A percentile compares a stretch with the other conserved stretches of the same genome.
These are phyloP conservation scores for Sugiyamaella chiloensis DNA, from an alignment of 805 yeast genomes.

Conservation along the genomic window DNA sequence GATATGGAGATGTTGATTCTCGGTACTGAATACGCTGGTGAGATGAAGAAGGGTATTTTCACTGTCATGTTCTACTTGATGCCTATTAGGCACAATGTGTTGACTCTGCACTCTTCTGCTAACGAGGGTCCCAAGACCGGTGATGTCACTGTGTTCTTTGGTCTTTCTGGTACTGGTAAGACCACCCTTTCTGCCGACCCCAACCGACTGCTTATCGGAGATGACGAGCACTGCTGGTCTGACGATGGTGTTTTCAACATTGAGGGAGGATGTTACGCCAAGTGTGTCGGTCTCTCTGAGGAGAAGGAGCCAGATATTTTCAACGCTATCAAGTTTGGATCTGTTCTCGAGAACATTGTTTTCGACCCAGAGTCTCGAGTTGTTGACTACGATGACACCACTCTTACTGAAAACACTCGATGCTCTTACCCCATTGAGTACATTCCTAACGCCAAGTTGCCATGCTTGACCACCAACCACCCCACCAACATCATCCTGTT, in stretches of 20 bases:
- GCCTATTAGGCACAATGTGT: slow-evolving; percentile 89
- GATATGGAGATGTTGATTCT: slow-evolving; percentile 98
- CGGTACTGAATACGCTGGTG: slow-evolving; percentile 99
- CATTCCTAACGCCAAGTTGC: slow-evolving; percentile 94
- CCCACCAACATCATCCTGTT: slow-evolving; percentile 89
- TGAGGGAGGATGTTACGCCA: slow-evolving; percentile 99
- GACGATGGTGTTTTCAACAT: slow-evolving; percentile 97
- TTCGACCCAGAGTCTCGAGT: slow-evolving; percentile 74
- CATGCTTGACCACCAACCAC: slow-evolving; percentile 85
- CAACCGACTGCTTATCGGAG: slow-evolving; percentile 89
- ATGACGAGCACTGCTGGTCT: slow-evolving; percentile 99
- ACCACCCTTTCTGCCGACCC: slow-evolving; percentile 97
- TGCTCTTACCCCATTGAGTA: slow-evolving; percentile 97
- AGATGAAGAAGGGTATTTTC: slow-evolving; percentile 99
- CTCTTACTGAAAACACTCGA: slow-evolving; percentile 95
- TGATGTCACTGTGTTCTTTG: slow-evolving; percentile 94
- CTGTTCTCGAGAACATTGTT: slow-evolving; percentile 89
- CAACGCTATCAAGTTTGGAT: slow-evolving; percentile 90
- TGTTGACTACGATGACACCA: slow-evolving; percentile 79
- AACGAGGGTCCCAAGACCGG: slow-evolving; percentile 77
- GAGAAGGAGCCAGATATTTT: slow-evolving; percentile 98
- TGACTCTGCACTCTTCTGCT: slow-evolving; percentile 92
- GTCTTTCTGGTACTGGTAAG: slow-evolving; percentile 97
- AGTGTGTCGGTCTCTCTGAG: slow-evolving; percentile 81
- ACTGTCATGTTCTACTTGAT: slow-evolving; percentile 98